Conservation (phyloP, 75 land plant species). For the Chamaecyparis obtusa region DNA sequence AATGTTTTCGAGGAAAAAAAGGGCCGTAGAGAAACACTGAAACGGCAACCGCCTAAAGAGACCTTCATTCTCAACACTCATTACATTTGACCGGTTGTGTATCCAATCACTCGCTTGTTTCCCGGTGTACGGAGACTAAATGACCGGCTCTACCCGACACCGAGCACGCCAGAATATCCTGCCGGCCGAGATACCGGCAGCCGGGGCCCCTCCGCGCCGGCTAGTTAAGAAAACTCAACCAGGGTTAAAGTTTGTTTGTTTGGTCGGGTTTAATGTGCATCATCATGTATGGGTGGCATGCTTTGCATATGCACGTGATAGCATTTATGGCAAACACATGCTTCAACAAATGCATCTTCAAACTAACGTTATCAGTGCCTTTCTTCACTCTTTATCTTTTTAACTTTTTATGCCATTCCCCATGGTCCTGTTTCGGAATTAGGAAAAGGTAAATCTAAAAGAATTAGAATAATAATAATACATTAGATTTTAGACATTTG, state of each 20-base stretch:
- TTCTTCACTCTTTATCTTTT: neutral
- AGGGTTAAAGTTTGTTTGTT: too few relatives aligned
- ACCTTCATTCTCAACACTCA: too few relatives aligned
- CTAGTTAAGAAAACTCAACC: neutral
- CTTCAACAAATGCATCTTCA: neutral
- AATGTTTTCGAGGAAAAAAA: too few relatives aligned
- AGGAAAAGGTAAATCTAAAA: neutral
- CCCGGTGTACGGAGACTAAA: neutral
- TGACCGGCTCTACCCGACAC: neutral
- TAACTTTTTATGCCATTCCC: neutral
- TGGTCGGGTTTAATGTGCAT: neutral
- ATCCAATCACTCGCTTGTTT: neutral
- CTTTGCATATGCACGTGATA: slow-evolving; percentile 2
- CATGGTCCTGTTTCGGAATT: neutral
- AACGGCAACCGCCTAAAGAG: too few relatives aligned
- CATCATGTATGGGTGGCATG: neutral
- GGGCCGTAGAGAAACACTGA: too few relatives aligned
- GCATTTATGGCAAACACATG: slow-evolving; percentile 5
- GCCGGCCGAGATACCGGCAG: slow-evolving; percentile 7
- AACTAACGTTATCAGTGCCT: neutral
- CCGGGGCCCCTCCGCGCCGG: slow-evolving; percentile 8
- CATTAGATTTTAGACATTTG: neutral
- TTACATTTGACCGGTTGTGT: too few relatives aligned
- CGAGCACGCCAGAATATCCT: slow-evolving; percentile 12
- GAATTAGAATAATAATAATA: neutral